These are phyloP conservation scores for Pseudogymnoascus sp. DNA, from an alignment of 2,329 filamentous ascomycete genomes.

Conservation along the genomic window DNA sequence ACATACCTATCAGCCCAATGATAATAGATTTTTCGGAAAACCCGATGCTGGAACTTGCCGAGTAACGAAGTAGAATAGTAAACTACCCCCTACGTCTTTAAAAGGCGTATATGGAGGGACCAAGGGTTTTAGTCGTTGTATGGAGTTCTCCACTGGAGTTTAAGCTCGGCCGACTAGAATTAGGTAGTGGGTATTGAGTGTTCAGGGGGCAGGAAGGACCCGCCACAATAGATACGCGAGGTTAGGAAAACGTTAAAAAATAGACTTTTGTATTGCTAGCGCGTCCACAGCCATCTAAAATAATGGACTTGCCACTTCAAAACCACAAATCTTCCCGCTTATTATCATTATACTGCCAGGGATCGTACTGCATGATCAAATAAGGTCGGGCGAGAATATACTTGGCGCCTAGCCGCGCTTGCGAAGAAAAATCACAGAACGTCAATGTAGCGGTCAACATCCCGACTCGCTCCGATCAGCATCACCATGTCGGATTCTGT, in stretches of 20 bases:
- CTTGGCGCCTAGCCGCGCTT: background rate
- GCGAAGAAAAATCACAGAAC: background rate
- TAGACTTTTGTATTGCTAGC: background rate
- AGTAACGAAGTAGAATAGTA: no score
- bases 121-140: no score
- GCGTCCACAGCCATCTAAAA: background rate
- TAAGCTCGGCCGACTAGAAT: no score
- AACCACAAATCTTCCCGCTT: background rate
- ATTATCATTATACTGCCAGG: background rate
- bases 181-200: no score
- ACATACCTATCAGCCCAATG: no score
- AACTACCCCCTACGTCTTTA: no score
- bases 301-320: background rate
- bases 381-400: background rate
- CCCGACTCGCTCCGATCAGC: background rate
- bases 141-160: no score
- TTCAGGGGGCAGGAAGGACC: background rate
- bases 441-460: background rate
- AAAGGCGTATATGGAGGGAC: no score
- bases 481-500: slow-evolving; percentile 1
- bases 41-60: no score
- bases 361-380: background rate
- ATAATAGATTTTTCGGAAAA: no score
- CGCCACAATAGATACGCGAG: background rate
- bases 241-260: background rate